Percentiles rank a stretch among this genome's conserved stretches.
Evolutionary conservation across 768 basidiomycete genomes (phyloP).

Genomic region (Pleurotus tuber-regium): DNA sequence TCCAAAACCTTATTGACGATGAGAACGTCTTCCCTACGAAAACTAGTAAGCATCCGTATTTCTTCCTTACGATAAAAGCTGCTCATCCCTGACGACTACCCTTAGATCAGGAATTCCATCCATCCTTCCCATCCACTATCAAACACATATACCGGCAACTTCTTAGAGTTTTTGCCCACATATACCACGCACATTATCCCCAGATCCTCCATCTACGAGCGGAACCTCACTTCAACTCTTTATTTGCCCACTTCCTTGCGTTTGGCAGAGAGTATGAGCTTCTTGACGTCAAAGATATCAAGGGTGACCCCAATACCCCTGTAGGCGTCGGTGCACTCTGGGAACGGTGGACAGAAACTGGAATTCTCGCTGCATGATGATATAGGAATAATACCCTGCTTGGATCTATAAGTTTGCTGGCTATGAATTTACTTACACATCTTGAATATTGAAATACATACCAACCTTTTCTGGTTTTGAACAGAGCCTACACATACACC

Average conservation of each 20-base stretch:
- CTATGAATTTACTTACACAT: neutral
- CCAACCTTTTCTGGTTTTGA: too few relatives aligned
- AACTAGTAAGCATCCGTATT: slow-evolving; percentile 56
- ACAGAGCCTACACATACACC: too few relatives aligned
- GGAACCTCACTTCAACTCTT: slow-evolving; percentile 94
- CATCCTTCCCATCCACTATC: slow-evolving; percentile 82
- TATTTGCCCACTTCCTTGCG: slow-evolving; percentile 96
- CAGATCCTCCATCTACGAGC: slow-evolving; percentile 90
- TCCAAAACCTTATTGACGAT: slow-evolving; percentile 93
- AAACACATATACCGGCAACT: slow-evolving; percentile 97
- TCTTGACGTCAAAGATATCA: slow-evolving; percentile 85
- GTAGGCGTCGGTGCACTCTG: slow-evolving; percentile 79
- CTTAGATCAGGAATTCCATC: slow-evolving; percentile 84
- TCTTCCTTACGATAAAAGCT: neutral
- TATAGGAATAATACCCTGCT: neutral
- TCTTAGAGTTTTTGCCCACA: slow-evolving; percentile 94
- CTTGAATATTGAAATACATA: too few relatives aligned
- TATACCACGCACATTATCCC: slow-evolving; percentile 92
- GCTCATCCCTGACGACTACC: neutral
- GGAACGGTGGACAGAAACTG: slow-evolving; percentile 90
- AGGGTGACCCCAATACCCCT: slow-evolving; percentile 54
- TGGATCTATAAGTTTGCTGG: neutral
- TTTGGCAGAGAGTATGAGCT: slow-evolving; percentile 94
- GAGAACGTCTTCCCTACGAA: slow-evolving; percentile 95
- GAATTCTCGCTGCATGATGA: slow-evolving; percentile 49